Evolutionary conservation across 345 rosid species (phyloP), one percentile per base, ranked within the genome.

Genomic region (Hibiscus trionum): DNA sequence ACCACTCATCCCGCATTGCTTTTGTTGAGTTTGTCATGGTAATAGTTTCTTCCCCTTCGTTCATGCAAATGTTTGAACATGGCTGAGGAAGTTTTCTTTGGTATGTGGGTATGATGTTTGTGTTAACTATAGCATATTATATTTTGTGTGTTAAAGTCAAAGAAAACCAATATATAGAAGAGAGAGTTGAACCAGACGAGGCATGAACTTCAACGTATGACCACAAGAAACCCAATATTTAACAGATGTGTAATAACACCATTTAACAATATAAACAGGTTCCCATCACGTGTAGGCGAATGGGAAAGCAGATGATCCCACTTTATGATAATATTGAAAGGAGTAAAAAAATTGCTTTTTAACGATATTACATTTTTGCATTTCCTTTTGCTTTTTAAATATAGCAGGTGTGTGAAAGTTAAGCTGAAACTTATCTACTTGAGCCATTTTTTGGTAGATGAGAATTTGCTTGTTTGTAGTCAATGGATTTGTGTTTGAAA

Each of bases 11-110:
- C 71, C 93, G 96, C 26, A 88, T 90, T 71, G 96, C 96, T 77
- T 90, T 90, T 79, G 96, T 90, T 59, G 96, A 90, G 82, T 90
- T 90, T 29, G 82, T 85, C 35, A 85, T 85, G 91, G 96, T 90
- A 85, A 77, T 50, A 65, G 24, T 57, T 46, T 73, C 61, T 71
- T 56, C 52, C 44, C 65, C 72, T 71, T 66, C 75, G 11, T 66
- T 60, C 24, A 7, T 3, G 57, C 55, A 15, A 14, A 14, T 26
- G 26, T 46, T 26, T 47, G 57, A 46, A 47, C 70, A 66, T 15
- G 37, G 70, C 21, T 46, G 21, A 66, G 47, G 47, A 46, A 24
- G 12, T 66, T 66, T 26, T 56, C 62, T 70, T 61, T 70, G 50
- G 61, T 70, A 14, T 46, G 70, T 66, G 70, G 26, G 11, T 26